phyloP scores from a whole-genome alignment of 768 basidiomycete genomes.

The Phlegmacium glaucopus region DNA sequence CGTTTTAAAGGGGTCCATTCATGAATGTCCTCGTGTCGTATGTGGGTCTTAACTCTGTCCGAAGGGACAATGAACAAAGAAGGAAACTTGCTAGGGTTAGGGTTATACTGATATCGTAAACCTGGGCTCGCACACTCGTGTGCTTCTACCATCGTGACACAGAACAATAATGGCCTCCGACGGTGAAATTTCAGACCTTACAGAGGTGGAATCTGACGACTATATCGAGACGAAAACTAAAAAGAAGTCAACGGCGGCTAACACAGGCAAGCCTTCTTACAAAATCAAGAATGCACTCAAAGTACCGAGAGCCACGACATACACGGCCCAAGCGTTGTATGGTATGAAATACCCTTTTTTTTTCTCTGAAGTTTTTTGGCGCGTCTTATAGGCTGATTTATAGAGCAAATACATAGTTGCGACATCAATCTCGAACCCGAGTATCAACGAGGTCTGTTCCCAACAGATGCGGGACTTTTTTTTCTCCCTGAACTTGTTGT shows the following conservation, averaged over 20 bases:
- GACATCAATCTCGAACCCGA: slow-evolving; percentile 75
- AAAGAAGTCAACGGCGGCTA: slow-evolving; percentile 3
- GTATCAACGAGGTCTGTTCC: slow-evolving; percentile 66
- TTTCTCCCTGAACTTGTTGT: neutral
- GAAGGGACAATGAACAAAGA: too few relatives aligned
- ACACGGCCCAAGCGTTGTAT: slow-evolving; percentile 58
- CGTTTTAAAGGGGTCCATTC: slow-evolving; percentile 21
- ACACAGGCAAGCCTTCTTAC: slow-evolving; percentile 18
- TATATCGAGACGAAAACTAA: slow-evolving; percentile 16
- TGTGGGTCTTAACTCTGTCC: too few relatives aligned
- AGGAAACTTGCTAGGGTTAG: too few relatives aligned
- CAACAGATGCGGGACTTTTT: neutral
- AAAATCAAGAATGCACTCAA: slow-evolving; percentile 45
- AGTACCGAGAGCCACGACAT: slow-evolving; percentile 57
- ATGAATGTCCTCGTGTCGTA: slow-evolving; percentile 6
- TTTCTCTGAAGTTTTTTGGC: slow-evolving; percentile 6
- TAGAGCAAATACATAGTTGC: slow-evolving; percentile 61
- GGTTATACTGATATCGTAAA: too few relatives aligned
- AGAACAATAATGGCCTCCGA: slow-evolving; percentile 17
- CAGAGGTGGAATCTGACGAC: slow-evolving; percentile 27
- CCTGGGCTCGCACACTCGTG: too few relatives aligned
- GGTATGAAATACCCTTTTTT: slow-evolving; percentile 37
- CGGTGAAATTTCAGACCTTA: slow-evolving; percentile 32
- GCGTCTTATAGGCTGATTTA: neutral
- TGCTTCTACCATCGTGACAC: too few relatives aligned